Percentiles rank a stretch among this genome's conserved stretches.
Evolutionary conservation across 108 stramenopile species (phyloP).

Genomic region (Cafeteria roenbergensis): DNA sequence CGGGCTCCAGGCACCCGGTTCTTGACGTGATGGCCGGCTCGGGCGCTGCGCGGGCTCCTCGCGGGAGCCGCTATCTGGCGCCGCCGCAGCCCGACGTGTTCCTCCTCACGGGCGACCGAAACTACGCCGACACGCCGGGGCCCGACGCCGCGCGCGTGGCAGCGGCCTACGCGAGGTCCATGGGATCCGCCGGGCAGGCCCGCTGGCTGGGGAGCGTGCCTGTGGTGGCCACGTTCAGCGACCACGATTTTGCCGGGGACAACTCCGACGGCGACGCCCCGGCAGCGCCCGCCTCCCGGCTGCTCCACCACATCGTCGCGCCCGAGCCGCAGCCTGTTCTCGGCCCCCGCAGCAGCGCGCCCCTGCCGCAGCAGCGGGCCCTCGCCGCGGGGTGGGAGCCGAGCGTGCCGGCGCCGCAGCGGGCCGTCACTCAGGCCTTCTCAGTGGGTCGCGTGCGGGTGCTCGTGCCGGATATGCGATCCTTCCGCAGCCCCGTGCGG

Average conservation of each 20-base stretch:
- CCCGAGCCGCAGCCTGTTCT: too few relatives aligned
- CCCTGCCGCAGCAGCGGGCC: too few relatives aligned
- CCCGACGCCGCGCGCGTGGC: constrained; percentile 1
- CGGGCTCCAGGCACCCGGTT: too few relatives aligned
- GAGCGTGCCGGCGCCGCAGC: background rate
- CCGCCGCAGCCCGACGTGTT: constrained; percentile 16
- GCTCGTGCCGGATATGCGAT: constrained; percentile 4
- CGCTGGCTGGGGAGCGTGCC: constrained; percentile 6
- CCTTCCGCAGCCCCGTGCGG: too few relatives aligned
- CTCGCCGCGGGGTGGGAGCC: too few relatives aligned
- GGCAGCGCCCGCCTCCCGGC: background rate
- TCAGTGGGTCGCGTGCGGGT: constrained; percentile 9
- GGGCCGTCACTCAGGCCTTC: background rate
- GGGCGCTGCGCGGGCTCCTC: too few relatives aligned
- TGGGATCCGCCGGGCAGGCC: constrained; percentile 8
- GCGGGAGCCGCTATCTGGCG: too few relatives aligned
- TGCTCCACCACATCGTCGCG: too few relatives aligned
- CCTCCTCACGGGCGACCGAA: constrained; percentile 16
- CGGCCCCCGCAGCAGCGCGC: too few relatives aligned
- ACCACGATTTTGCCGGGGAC: constrained; percentile 18
- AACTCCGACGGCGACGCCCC: constrained; percentile 4
- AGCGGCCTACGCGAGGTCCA: background rate
- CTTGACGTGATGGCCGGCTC: too few relatives aligned
- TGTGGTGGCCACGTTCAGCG: constrained; percentile 9
- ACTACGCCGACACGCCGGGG: constrained; percentile 6